Evolutionary conservation across 495 filamentous ascomycete species (phyloP).

Genomic region (Thozetella sp.): DNA sequence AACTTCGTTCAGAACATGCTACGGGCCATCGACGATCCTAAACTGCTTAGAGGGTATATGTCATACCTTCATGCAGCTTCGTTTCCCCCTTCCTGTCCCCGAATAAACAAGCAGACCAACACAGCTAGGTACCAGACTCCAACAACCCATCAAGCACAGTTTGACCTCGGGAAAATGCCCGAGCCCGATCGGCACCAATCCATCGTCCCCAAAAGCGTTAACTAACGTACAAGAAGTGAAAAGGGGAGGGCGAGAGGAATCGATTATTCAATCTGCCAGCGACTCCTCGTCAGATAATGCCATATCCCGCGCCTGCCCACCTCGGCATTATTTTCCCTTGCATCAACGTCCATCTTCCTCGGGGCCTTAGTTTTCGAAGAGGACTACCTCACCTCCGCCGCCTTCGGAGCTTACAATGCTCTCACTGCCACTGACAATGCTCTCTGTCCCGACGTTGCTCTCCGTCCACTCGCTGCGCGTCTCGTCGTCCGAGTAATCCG

Average conservation of each 20-base stretch:
- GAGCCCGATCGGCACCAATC: background rate
- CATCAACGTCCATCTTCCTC: background rate
- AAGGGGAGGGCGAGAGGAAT: background rate
- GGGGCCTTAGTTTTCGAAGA: background rate
- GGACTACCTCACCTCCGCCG: slow-evolving; percentile 1
- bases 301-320: background rate
- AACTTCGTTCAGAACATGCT: background rate
- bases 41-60: background rate
- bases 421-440: slow-evolving; percentile 6
- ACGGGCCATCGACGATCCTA: background rate
- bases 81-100: background rate
- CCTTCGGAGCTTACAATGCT: slow-evolving; percentile 6
- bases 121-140: too few species aligned
- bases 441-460: slow-evolving; percentile 23
- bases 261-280: background rate
- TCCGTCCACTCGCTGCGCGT: slow-evolving; percentile 39
- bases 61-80: background rate
- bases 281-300: background rate
- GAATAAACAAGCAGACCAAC: too few species aligned
- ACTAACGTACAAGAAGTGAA: background rate
- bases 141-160: background rate
- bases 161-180: background rate
- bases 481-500: slow-evolving; percentile 22
- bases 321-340: too few species aligned
- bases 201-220: background rate